A percentile compares a stretch with the other conserved stretches of the same genome.
phyloP scores from a whole-genome alignment of 441 rosid species.

The Populus hybrid region DNA sequence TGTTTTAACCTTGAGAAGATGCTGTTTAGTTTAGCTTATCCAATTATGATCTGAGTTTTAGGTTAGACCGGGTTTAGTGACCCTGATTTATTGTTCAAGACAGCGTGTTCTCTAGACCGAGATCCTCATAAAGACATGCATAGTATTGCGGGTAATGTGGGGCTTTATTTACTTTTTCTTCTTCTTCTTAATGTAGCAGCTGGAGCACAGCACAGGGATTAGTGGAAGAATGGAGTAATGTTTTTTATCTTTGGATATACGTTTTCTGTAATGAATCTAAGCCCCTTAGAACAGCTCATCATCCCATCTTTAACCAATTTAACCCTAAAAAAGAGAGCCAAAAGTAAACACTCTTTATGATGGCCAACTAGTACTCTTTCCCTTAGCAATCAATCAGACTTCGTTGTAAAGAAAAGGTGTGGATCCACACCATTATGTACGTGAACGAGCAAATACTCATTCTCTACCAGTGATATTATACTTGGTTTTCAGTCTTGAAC shows the following conservation, averaged over 20 bases:
- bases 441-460: too few relatives aligned
- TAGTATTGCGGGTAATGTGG: background rate
- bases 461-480: background rate
- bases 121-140: background rate
- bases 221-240: constrained; percentile 9
- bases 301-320: constrained; percentile 2
- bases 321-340: background rate
- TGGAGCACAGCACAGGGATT: background rate
- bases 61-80: too few relatives aligned
- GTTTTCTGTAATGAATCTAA: constrained; percentile 25
- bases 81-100: too few relatives aligned
- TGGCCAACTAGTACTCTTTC: constrained; percentile 24
- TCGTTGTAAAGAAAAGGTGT: background rate
- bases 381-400: constrained; percentile 33
- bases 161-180: background rate
- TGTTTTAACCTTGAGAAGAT: too few relatives aligned
- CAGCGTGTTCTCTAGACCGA: too few relatives aligned
- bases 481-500: background rate
- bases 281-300: constrained; percentile 17
- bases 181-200: background rate
- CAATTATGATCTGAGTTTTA: too few relatives aligned
- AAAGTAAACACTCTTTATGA: constrained; percentile 4
- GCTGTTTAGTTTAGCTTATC: too few relatives aligned
- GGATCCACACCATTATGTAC: background rate
- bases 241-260: constrained; percentile 15